These are phyloP conservation scores for Didymella keratinophila DNA, from an alignment of 2,329 filamentous ascomycete species.

Conservation along the genomic window DNA sequence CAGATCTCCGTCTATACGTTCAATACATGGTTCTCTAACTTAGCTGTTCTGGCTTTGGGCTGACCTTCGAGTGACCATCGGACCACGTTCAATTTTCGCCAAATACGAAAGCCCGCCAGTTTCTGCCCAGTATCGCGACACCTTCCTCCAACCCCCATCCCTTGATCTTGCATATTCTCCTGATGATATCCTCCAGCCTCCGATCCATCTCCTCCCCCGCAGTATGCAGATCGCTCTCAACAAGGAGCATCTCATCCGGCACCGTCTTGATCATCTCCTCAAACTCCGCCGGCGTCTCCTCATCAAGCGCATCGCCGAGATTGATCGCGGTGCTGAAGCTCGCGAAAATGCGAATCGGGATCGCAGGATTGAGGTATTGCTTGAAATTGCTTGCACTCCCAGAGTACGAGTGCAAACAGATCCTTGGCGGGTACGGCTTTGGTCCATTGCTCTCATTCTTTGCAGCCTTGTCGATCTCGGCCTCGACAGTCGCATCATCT, in stretches of 20 bases:
- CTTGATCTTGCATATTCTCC: constrained; percentile 79
- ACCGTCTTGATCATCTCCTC: constrained; percentile 73
- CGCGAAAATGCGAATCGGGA: constrained; percentile 82
- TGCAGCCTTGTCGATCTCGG: constrained; percentile 3
- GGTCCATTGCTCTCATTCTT: constrained; percentile 29
- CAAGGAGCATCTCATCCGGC: constrained; percentile 79
- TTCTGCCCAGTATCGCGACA: constrained; percentile 70
- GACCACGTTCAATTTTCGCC: constrained; percentile 51
- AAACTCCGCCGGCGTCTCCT: constrained; percentile 61
- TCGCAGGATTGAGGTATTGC: constrained; percentile 76
- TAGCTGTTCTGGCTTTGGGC: too few species aligned
- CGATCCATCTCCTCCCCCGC: constrained; percentile 84
- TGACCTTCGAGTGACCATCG: too few species aligned
- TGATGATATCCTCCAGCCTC: constrained; percentile 75
- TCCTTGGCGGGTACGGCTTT: constrained; percentile 80
- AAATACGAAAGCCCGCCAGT: constrained; percentile 81
- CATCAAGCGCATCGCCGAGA: constrained; percentile 60
- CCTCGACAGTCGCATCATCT: constrained; percentile 26
- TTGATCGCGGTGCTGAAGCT: constrained; percentile 90
- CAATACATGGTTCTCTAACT: too few species aligned
- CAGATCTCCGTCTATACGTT: too few species aligned
- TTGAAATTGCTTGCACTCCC: constrained; percentile 76
- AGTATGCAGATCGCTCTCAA: constrained; percentile 89
- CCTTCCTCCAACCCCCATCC: constrained; percentile 80
- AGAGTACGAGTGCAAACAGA: constrained; percentile 95